These are phyloP conservation scores for Penicillium coprophilum DNA, from an alignment of 495 filamentous ascomycete genomes.

Conservation along the genomic window DNA sequence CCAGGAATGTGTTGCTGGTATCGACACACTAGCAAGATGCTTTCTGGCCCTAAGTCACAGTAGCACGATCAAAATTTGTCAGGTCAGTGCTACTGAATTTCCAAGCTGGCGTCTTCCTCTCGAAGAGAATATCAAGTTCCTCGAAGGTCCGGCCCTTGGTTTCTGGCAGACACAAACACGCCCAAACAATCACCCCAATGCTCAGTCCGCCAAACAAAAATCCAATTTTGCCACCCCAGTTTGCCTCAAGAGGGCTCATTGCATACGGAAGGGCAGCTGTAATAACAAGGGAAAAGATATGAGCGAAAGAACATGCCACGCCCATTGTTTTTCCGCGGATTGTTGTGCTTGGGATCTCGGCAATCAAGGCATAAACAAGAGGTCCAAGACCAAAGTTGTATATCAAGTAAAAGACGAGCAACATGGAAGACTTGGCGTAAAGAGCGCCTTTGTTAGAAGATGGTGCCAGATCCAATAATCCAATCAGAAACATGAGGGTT, in stretches of 20 bases:
- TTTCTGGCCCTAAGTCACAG: neutral
- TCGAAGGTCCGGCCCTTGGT: slow-evolving; percentile 61
- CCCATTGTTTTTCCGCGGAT: slow-evolving; percentile 65
- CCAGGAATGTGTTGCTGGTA: too few species aligned
- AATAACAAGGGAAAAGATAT: slow-evolving; percentile 58
- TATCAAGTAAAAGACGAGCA: slow-evolving; percentile 57
- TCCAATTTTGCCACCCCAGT: slow-evolving; percentile 64
- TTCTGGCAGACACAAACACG: slow-evolving; percentile 60
- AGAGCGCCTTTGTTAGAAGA: slow-evolving; percentile 36
- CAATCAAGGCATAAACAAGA: slow-evolving; percentile 61
- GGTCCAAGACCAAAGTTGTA: slow-evolving; percentile 64
- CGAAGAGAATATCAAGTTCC: slow-evolving; percentile 54
- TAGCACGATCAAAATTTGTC: neutral
- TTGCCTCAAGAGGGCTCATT: slow-evolving; percentile 61
- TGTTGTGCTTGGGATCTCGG: slow-evolving; percentile 58
- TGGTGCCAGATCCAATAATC: slow-evolving; percentile 54
- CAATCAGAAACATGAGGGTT: slow-evolving; percentile 56
- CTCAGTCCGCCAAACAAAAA: slow-evolving; percentile 64
- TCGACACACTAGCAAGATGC: neutral
- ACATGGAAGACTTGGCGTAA: slow-evolving; percentile 57
- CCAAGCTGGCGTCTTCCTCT: slow-evolving; percentile 48
- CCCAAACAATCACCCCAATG: slow-evolving; percentile 38
- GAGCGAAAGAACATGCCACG: slow-evolving; percentile 57
- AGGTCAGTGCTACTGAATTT: slow-evolving; percentile 19
- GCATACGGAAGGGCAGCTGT: slow-evolving; percentile 66